A percentile compares a stretch with the other conserved stretches of the same genome.
Evolutionary conservation across 2,329 filamentous ascomycete genomes (phyloP).

Genomic region (Fusarium sacchari): DNA sequence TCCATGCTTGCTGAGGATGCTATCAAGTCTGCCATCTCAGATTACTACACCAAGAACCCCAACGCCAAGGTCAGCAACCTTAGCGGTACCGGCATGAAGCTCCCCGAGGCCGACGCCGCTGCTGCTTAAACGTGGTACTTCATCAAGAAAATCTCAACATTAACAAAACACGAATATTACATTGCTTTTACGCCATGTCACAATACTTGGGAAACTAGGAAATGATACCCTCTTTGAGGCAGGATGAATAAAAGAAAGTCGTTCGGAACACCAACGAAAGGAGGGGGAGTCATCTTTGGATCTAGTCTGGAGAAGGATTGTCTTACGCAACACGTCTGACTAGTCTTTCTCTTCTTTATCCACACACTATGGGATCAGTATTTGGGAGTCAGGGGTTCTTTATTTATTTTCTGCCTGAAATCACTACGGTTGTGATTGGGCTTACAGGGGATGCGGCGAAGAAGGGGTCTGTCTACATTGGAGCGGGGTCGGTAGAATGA

Average conservation of each 20-base stretch:
- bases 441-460: conserved; percentile 11
- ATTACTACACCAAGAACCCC: conserved; percentile 92
- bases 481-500: conserved; percentile 17
- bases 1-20: conserved; percentile 92
- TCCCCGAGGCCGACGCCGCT: conserved; percentile 65
- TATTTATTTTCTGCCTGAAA: conserved; percentile 30
- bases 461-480: conserved; percentile 1
- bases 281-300: conserved; percentile 7
- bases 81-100: conserved; percentile 75
- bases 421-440: conserved; percentile 14
- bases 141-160: background rate
- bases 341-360: conserved; percentile 24
- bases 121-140: conserved; percentile 37
- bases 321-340: conserved; percentile 18
- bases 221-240: conserved; percentile 43
- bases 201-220: conserved; percentile 35
- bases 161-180: background rate
- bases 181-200: conserved; percentile 8
- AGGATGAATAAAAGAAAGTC: conserved; percentile 27
- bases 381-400: conserved; percentile 43
- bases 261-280: conserved; percentile 6
- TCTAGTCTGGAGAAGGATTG: conserved; percentile 13
- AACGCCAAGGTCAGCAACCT: conserved; percentile 77
- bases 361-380: conserved; percentile 27
- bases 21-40: conserved; percentile 89